A percentile compares a stretch with the other conserved stretches of the same genome.
These are phyloP conservation scores for Aspergillaceae sp. DNA, from an alignment of 2,329 filamentous ascomycete genomes.

Conservation along the genomic window DNA sequence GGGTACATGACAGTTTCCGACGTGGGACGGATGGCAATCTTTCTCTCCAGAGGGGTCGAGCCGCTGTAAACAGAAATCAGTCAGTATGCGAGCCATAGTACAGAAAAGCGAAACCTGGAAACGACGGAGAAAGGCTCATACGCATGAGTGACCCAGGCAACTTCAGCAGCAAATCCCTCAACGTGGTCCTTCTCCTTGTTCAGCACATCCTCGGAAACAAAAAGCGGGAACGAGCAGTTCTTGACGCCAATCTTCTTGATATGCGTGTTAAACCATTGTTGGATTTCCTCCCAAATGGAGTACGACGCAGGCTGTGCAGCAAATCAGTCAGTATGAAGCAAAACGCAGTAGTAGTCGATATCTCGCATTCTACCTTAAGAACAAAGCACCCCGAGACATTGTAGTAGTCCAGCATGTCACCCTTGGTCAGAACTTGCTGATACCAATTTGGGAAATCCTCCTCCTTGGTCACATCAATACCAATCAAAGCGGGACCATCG, in stretches of 20 bases:
- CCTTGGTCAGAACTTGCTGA: constrained; percentile 93
- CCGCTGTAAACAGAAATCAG: constrained; percentile 48
- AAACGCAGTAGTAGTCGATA: constrained; percentile 9
- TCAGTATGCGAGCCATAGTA: constrained; percentile 1
- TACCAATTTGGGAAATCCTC: constrained; percentile 94
- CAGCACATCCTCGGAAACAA: constrained; percentile 83
- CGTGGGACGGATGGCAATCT: constrained; percentile 60
- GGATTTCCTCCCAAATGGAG: constrained; percentile 60
- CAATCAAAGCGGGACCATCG: constrained; percentile 61
- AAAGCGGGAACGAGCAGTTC: constrained; percentile 95
- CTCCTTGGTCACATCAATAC: constrained; percentile 76
- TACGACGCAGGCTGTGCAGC: constrained; percentile 49
- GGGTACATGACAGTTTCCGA: constrained; percentile 83
- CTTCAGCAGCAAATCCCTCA: constrained; percentile 84
- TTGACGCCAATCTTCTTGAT: constrained; percentile 90
- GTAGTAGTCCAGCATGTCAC: constrained; percentile 96
- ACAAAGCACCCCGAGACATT: constrained; percentile 98
- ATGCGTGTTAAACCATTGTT: constrained; percentile 48
- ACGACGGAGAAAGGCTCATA: constrained; percentile 14
- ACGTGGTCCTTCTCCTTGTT: constrained; percentile 87
- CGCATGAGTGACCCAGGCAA: constrained; percentile 46
- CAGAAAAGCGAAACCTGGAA: not conserved
- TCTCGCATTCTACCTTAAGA: constrained; percentile 51
- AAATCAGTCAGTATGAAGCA: too few species aligned
- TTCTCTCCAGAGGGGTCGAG: constrained; percentile 82